A percentile compares a stretch with the other conserved stretches of the same genome.
Conservation (phyloP, 768 basidiomycete species). For the Candolleomyces aberdarensis region DNA sequence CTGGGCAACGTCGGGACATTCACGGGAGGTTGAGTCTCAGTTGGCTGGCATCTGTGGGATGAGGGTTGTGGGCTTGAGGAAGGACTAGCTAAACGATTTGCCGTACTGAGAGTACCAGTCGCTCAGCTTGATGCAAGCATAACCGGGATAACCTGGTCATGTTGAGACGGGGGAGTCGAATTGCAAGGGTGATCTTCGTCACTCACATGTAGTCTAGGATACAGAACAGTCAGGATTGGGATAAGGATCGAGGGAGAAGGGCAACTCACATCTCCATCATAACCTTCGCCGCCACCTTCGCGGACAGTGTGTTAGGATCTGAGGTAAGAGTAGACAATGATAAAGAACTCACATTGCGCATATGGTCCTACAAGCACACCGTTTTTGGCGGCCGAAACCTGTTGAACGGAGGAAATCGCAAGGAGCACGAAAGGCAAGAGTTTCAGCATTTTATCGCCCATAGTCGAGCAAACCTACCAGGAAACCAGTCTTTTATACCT, state of each 20-base stretch:
- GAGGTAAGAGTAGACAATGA: neutral
- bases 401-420: neutral
- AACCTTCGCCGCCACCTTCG: conserved; percentile 27
- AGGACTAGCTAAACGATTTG: neutral
- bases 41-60: conserved; percentile 14
- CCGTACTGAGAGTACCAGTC: conserved; percentile 31
- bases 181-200: neutral
- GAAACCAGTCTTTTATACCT: neutral
- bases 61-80: neutral
- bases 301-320: neutral
- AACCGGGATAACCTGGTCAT: conserved; percentile 23
- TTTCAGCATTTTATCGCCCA: conserved; percentile 3
- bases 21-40: neutral
- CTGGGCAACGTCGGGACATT: neutral
- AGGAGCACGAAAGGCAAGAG: conserved; percentile 7
- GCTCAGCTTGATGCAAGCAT: conserved; percentile 24
- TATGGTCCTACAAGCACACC: conserved; percentile 20
- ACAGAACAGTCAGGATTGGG: neutral
- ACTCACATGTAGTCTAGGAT: conserved; percentile 1
- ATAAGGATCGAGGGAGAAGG: neutral
- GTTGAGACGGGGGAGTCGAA: neutral
- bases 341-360: conserved; percentile 26
- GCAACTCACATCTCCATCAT: conserved; percentile 22
- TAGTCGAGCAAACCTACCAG: neutral
- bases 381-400: conserved; percentile 1